Evolutionary conservation across 169 alveolate species (phyloP).

Genomic region (Plasmodium chabaudi): DNA sequence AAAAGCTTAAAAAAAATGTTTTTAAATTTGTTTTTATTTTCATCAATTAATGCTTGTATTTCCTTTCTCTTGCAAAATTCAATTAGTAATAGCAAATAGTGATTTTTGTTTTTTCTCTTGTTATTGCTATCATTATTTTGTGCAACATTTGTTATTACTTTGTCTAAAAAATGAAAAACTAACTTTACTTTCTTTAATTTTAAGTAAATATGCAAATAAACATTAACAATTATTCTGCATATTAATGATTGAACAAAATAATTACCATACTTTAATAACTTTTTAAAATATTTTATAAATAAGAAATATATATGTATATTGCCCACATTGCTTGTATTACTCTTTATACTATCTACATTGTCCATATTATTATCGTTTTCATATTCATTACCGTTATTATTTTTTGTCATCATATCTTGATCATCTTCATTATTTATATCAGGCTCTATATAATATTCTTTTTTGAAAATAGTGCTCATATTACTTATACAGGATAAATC

Average conservation of each 20-base stretch:
- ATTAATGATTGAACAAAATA: constrained; percentile 66
- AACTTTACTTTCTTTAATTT: constrained; percentile 62
- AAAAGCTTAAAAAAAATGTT: constrained; percentile 66
- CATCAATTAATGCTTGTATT: constrained; percentile 19
- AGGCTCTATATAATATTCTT: background rate
- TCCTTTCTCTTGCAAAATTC: constrained; percentile 70
- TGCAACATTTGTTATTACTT: constrained; percentile 30
- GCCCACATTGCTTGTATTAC: constrained; percentile 28
- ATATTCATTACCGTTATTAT: constrained; percentile 1
- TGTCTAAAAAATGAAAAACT: constrained; percentile 58
- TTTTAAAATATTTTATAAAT: constrained; percentile 40
- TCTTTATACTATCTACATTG: background rate
- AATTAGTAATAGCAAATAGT: constrained; percentile 56
- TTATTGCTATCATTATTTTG: no score
- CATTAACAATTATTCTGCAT: constrained; percentile 64
- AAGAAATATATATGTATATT: constrained; percentile 46
- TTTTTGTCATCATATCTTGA: background rate
- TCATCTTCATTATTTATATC: background rate
- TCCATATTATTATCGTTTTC: background rate
- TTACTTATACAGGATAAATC: constrained; percentile 21
- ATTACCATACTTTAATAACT: constrained; percentile 47
- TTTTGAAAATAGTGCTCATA: background rate
- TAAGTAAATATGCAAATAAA: constrained; percentile 70
- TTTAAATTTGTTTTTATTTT: constrained; percentile 52
- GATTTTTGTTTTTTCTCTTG: constrained; percentile 25